Evolutionary conservation across 768 basidiomycete genomes (phyloP), one percentile per base, ranked within the genome.

Genomic region (Lentinula sp.): DNA sequence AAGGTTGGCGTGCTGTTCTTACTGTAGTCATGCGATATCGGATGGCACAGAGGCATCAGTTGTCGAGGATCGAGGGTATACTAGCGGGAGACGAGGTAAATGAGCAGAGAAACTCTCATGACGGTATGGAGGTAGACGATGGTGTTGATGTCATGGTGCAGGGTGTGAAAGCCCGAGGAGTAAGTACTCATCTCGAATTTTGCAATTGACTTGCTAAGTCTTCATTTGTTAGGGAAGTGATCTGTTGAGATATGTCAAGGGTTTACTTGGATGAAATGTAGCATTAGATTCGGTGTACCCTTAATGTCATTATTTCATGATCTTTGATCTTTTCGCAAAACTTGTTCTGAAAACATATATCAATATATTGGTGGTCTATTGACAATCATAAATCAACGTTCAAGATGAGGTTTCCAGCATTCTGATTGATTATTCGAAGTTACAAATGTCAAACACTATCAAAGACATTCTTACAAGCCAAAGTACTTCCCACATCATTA

Each of bases 1-100:
- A 93, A 68, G 91, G 91, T 15, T 93, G 91, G 91, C 78, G 86
- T 39, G 91, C 91, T 10, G 84, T 90, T n/a, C 71, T 92, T 61
- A 80, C 81, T 6, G 80, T 89, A 23, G 76, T 91, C 16, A 71
- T 86, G 56, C 81, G 91, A 23, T 83, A 88, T 66, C 87, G 87
- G 5, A 75, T 86, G 69, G 80, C 81, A 8, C 82, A 85, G 66
- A 80, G 84, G 63, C 82, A 82, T 50, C 54, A 45, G 10, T 21
- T 43, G 21, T 52, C 59, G 8, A 53, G 50, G 39, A 60, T 52
- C n/a, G 31, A 51, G 16, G 34, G 59, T 32, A 8, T 43, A 13
- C 5, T 56, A 16, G 16, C 21, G 9, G 51, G 49, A 32, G 28
- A 49, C 16, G 46, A 37, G 10, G 21, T 28, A 61, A 51, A 50